Evolutionary conservation across 345 rosid species (phyloP).

Genomic region (Mangifera indica): DNA sequence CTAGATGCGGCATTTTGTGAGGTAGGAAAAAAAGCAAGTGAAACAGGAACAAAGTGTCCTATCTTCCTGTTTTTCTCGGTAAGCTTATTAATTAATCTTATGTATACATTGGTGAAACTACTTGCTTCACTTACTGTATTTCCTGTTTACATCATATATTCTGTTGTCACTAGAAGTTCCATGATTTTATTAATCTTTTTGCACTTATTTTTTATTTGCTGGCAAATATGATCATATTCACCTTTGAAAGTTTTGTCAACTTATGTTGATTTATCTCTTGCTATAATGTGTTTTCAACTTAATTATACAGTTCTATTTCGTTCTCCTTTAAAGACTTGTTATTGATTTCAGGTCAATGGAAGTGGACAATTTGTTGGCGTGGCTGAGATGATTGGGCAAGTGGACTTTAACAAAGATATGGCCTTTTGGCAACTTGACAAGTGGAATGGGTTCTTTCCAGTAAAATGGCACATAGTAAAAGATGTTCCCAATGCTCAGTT

Average conservation of each 20-base stretch:
- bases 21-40: conserved; percentile 43
- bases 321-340: background rate
- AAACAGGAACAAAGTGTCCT: conserved; percentile 48
- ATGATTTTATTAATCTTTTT: background rate
- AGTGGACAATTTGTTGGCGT: conserved; percentile 84
- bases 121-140: background rate
- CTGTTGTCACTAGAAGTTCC: background rate
- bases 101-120: background rate
- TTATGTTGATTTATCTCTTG: background rate
- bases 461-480: conserved; percentile 73
- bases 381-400: conserved; percentile 76
- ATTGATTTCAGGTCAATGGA: conserved; percentile 63
- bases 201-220: background rate
- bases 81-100: conserved; percentile 26
- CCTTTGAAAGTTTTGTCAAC: background rate
- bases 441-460: conserved; percentile 80
- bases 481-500: conserved; percentile 67
- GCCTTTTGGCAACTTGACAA: conserved; percentile 81
- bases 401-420: conserved; percentile 71
- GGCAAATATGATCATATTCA: background rate
- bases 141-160: background rate
- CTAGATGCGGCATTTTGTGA: conserved; percentile 62
- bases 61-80: conserved; percentile 78
- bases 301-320: background rate
- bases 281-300: background rate